Evolutionary conservation across 352 stramenopile genomes (phyloP).

Genomic region (Pythium aquatile): DNA sequence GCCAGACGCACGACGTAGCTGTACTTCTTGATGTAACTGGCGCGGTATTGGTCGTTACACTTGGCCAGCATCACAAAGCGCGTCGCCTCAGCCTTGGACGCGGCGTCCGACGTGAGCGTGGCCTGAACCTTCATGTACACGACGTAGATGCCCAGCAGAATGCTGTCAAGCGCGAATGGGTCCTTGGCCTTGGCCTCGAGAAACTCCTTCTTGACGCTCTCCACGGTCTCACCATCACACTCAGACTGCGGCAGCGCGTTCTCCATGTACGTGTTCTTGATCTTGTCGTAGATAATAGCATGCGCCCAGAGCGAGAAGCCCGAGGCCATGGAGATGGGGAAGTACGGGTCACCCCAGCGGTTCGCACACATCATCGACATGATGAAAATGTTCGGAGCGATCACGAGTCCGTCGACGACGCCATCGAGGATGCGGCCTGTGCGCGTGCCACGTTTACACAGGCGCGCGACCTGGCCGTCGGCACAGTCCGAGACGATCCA

Average conservation of each 20-base stretch:
- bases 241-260: slow-evolving; percentile 77
- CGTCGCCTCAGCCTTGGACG: slow-evolving; percentile 53
- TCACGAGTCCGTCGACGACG: slow-evolving; percentile 72
- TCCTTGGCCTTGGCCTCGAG: slow-evolving; percentile 59
- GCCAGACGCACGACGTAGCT: slow-evolving; percentile 58
- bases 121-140: slow-evolving; percentile 69
- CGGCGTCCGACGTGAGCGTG: slow-evolving; percentile 64
- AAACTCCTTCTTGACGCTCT: slow-evolving; percentile 74
- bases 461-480: slow-evolving; percentile 75
- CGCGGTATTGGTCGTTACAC: slow-evolving; percentile 63
- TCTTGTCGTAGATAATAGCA: slow-evolving; percentile 82
- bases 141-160: slow-evolving; percentile 76
- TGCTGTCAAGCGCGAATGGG: slow-evolving; percentile 57
- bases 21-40: slow-evolving; percentile 58
- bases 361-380: slow-evolving; percentile 53
- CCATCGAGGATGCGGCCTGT: slow-evolving; percentile 81
- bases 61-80: slow-evolving; percentile 57
- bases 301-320: slow-evolving; percentile 78
- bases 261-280: slow-evolving; percentile 89
- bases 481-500: slow-evolving; percentile 88
- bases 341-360: slow-evolving; percentile 56
- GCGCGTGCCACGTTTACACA: slow-evolving; percentile 80
- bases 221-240: slow-evolving; percentile 77
- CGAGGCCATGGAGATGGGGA: slow-evolving; percentile 47
- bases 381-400: slow-evolving; percentile 69